These are phyloP conservation scores for Elongisporangium prolatum DNA, from an alignment of 352 stramenopile genomes.

Conservation along the genomic window DNA sequence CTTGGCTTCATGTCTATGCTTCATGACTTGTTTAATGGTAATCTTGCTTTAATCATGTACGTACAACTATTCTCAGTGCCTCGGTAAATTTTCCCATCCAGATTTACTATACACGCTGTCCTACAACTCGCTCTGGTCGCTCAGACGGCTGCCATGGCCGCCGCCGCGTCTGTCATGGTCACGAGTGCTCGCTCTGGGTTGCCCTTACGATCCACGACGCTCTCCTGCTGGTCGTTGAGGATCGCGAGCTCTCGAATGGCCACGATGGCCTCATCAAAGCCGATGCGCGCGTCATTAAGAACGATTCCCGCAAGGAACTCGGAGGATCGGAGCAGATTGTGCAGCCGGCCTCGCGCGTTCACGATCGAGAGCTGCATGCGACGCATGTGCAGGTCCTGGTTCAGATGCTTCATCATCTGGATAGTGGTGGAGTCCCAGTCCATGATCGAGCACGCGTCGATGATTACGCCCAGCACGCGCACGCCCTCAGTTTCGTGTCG, in stretches of 20 bases:
- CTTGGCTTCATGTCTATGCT: too few relatives aligned
- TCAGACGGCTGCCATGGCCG: too few relatives aligned
- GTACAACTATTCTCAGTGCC: too few relatives aligned
- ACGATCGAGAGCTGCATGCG: slow-evolving; percentile 72
- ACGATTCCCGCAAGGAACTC: slow-evolving; percentile 68
- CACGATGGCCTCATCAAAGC: slow-evolving; percentile 55
- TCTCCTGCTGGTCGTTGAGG: too few relatives aligned
- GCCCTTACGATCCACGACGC: too few relatives aligned
- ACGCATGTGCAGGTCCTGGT: slow-evolving; percentile 47
- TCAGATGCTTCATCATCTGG: slow-evolving; percentile 83
- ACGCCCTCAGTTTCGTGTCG: slow-evolving; percentile 30
- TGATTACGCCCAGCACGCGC: slow-evolving; percentile 48
- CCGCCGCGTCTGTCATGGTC: too few relatives aligned
- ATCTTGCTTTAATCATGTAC: too few relatives aligned
- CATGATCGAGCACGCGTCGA: slow-evolving; percentile 76
- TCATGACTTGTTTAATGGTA: too few relatives aligned
- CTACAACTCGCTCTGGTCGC: too few relatives aligned
- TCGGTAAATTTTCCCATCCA: too few relatives aligned
- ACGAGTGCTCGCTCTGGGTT: too few relatives aligned
- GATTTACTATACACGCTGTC: too few relatives aligned
- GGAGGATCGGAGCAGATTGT: slow-evolving; percentile 55
- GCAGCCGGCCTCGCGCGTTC: slow-evolving; percentile 62
- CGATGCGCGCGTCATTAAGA: slow-evolving; percentile 48
- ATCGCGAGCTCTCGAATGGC: slow-evolving; percentile 35
- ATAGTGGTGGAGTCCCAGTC: slow-evolving; percentile 84